phyloP scores from a whole-genome alignment of 2,329 filamentous ascomycete genomes.

The Claviceps monticola region DNA sequence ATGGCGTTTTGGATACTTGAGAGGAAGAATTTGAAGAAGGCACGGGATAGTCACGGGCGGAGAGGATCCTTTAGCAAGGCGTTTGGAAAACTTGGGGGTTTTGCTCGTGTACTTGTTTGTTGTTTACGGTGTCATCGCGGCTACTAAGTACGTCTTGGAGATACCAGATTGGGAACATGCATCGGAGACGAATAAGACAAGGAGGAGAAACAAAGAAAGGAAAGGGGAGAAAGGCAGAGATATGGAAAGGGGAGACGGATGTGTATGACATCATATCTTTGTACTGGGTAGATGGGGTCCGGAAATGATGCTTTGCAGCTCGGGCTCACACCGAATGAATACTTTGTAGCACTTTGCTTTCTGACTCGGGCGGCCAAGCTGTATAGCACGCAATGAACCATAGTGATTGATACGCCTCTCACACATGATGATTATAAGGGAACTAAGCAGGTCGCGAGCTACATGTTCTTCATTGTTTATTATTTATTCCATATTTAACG shows the following conservation, averaged over 20 bases:
- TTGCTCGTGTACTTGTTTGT: not conserved
- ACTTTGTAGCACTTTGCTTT: too few relatives aligned
- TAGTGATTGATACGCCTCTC: too few relatives aligned
- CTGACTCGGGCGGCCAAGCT: too few relatives aligned
- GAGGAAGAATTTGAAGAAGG: not conserved
- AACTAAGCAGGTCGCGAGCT: too few relatives aligned
- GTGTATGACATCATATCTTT: not conserved
- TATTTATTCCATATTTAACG: too few relatives aligned
- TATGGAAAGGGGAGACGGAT: not conserved
- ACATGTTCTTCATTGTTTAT: too few relatives aligned
- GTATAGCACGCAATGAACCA: too few relatives aligned
- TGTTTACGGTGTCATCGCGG: not conserved
- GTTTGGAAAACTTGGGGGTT: constrained; percentile 3
- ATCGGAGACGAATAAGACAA: not conserved
- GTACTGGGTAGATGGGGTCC: not conserved
- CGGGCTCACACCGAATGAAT: constrained; percentile 3
- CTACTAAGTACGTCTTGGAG: not conserved
- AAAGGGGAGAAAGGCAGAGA: not conserved
- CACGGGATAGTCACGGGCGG: not conserved
- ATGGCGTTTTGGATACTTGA: too few relatives aligned
- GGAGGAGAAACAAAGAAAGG: not conserved
- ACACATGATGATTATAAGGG: too few relatives aligned
- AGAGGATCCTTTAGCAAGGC: constrained; percentile 5
- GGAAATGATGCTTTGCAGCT: not conserved
- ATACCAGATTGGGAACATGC: not conserved